phyloP scores from a whole-genome alignment of 2,329 filamentous ascomycete genomes.

The Aspergillus floridensis region DNA sequence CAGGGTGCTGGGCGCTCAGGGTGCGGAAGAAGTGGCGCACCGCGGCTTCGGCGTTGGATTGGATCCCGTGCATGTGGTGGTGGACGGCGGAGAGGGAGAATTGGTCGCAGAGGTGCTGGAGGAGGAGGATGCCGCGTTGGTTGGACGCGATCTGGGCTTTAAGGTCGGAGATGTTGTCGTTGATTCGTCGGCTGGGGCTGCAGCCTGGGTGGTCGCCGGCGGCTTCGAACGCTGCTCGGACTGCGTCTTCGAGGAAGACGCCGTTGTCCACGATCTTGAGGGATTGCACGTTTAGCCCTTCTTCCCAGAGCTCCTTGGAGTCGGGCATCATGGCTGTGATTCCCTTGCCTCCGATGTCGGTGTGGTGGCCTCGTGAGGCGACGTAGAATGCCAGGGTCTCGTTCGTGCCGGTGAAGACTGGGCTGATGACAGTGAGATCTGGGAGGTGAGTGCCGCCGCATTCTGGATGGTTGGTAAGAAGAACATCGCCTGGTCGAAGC shows the following conservation, averaged over 20 bases:
- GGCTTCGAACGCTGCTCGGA: too few relatives aligned
- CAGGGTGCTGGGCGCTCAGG: conserved; percentile 62
- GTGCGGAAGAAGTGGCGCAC: conserved; percentile 53
- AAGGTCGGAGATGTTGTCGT: too few relatives aligned
- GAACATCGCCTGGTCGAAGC: too few relatives aligned
- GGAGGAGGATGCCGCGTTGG: too few relatives aligned
- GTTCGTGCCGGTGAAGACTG: conserved; percentile 16
- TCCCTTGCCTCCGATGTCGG: conserved; percentile 65
- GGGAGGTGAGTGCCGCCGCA: too few relatives aligned
- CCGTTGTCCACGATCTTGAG: conserved; percentile 44
- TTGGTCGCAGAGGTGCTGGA: too few relatives aligned
- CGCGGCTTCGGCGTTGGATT: conserved; percentile 70
- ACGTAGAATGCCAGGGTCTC: conserved; percentile 75
- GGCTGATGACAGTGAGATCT: too few relatives aligned
- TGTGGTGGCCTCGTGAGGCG: conserved; percentile 69
- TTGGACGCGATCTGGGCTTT: too few relatives aligned
- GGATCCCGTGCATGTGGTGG: conserved; percentile 34
- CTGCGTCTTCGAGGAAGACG: conserved; percentile 9
- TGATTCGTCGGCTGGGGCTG: too few relatives aligned
- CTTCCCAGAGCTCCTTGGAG: conserved; percentile 38
- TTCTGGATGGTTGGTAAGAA: too few relatives aligned
- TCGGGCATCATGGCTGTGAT: conserved; percentile 39
- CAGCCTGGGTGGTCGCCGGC: too few relatives aligned
- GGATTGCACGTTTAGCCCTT: conserved; percentile 37
- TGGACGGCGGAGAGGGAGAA: too few relatives aligned